These are phyloP conservation scores for Glomus cerebriforme DNA, from an alignment of 192 early-diverging fungal species.

Conservation along the genomic window DNA sequence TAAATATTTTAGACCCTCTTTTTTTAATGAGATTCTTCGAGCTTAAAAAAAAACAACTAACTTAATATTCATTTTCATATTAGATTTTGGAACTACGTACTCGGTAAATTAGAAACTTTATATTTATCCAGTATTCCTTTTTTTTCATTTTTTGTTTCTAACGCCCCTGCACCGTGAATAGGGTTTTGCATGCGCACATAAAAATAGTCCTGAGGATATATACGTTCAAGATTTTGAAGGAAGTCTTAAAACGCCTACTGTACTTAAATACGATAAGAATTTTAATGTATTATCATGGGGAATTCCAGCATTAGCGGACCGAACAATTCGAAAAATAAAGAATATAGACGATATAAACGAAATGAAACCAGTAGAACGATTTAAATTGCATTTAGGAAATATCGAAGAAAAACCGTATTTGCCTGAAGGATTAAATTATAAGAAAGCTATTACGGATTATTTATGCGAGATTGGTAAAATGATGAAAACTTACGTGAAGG, in stretches of 20 bases:
- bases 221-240: background rate
- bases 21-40: background rate
- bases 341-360: background rate
- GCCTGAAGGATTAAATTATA: background rate
- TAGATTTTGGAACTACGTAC: constrained; percentile 12
- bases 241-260: background rate
- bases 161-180: background rate
- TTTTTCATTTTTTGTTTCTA: too few relatives aligned
- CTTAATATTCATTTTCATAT: background rate
- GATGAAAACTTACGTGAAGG: background rate
- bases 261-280: background rate
- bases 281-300: constrained; percentile 4
- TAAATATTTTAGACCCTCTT: background rate
- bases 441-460: constrained; percentile 10
- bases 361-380: constrained; percentile 3
- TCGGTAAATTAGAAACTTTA: constrained; percentile 7
- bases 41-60: too few relatives aligned
- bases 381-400: constrained; percentile 4
- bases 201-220: background rate
- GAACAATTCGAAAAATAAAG: background rate
- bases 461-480: background rate
- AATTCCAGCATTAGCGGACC: background rate
- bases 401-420: background rate
- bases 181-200: background rate
- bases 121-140: too few relatives aligned